Evolutionary conservation across 345 rosid genomes (phyloP).

Genomic region (Pistacia integerrima): DNA sequence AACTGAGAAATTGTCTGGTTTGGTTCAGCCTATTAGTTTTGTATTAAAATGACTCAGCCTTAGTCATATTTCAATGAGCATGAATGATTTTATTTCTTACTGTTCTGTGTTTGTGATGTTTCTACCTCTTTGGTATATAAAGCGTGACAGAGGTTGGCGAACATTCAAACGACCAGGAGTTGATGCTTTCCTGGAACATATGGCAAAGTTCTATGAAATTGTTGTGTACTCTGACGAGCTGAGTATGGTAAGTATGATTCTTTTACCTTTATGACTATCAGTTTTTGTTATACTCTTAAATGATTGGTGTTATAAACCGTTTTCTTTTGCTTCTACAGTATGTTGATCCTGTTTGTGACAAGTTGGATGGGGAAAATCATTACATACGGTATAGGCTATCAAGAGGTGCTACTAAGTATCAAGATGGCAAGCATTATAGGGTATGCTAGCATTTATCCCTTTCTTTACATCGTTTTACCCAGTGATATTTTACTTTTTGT

Average conservation of each 20-base stretch:
- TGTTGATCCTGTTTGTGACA: slow-evolving; percentile 80
- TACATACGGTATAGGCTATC: slow-evolving; percentile 69
- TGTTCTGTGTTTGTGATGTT: background rate
- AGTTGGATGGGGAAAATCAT: slow-evolving; percentile 66
- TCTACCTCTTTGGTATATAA: slow-evolving; percentile 23
- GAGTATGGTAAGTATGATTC: slow-evolving; percentile 59
- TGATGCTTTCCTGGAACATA: slow-evolving; percentile 92
- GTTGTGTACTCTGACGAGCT: slow-evolving; percentile 83
- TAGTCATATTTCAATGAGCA: background rate
- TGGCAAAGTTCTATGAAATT: slow-evolving; percentile 78
- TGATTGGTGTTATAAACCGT: slow-evolving; percentile 8
- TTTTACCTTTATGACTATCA: background rate
- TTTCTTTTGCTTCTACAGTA: slow-evolving; percentile 50
- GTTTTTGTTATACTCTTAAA: background rate
- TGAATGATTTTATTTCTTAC: slow-evolving; percentile 12
- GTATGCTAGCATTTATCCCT: slow-evolving; percentile 44
- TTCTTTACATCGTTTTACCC: background rate
- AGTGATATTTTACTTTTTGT: background rate
- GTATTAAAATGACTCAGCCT: background rate
- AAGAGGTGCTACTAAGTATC: slow-evolving; percentile 87
- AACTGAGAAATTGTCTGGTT: background rate
- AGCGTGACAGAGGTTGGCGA: slow-evolving; percentile 99
- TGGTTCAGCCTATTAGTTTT: background rate
- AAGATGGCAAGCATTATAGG: slow-evolving; percentile 85
- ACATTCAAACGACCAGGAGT: slow-evolving; percentile 99